These are phyloP conservation scores for Acanthamoeba sp. DNA, from an alignment of 208 protist genomes.

Conservation along the genomic window DNA sequence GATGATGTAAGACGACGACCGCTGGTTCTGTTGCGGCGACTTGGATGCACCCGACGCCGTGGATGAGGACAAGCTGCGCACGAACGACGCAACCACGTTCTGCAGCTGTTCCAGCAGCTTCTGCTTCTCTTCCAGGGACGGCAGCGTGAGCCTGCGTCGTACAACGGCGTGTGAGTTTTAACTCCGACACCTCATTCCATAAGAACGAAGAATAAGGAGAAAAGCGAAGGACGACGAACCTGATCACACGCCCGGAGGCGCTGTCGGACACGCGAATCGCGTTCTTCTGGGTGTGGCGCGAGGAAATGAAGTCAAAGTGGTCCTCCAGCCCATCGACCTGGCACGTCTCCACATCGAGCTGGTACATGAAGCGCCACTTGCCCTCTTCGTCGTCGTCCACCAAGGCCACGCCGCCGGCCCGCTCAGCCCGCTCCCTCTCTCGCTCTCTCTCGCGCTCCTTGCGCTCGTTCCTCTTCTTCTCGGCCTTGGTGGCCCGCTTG, in stretches of 20 bases:
- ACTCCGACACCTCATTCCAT: too few relatives aligned
- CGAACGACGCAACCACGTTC: neutral
- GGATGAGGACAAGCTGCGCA: neutral
- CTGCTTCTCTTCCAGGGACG: neutral
- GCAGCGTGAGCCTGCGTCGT: neutral
- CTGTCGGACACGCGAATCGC: neutral
- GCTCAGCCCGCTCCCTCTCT: neutral
- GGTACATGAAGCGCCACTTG: constrained; percentile 40
- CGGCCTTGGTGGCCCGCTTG: neutral
- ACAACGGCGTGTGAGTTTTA: neutral
- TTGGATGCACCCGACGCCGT: neutral
- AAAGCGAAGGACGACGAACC: neutral
- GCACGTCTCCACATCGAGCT: constrained; percentile 42
- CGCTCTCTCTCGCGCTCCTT: neutral
- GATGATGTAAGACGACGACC: constrained; percentile 14
- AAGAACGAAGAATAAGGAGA: neutral
- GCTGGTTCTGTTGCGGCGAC: neutral
- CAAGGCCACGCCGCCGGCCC: neutral
- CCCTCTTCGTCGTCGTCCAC: neutral
- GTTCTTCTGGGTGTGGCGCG: constrained; percentile 58
- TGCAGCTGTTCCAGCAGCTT: neutral
- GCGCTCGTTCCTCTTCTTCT: neutral
- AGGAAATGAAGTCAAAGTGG: constrained; percentile 50
- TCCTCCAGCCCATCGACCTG: constrained; percentile 29
- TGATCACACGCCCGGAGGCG: neutral